Base-by-base conservation (phyloP, 1,139 yeast species). In the Saccharomycopsis hybrid region DNA sequence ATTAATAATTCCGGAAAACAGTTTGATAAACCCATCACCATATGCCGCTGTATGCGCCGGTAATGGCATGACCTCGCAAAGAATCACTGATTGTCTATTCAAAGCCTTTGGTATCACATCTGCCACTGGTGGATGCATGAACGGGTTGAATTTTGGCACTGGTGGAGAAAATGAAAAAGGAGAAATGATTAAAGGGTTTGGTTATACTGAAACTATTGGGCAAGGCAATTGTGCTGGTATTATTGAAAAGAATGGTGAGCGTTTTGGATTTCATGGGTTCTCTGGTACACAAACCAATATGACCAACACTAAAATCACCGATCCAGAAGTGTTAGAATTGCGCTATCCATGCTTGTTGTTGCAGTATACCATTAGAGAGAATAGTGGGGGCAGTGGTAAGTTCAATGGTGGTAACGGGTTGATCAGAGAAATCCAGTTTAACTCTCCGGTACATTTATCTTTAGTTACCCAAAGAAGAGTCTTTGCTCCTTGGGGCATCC, bases 11-110 rank as follows among this genome's bases (percentile, higher is more conserved):
- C 85, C 94, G 41, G 77, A 77, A 48, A 85, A 85, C 0, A 77
- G 87, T 1, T 73, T 86, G 5, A 72, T 86, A 25, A 73, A 81
- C 46, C 95, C 95, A 2, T 73, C 82, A 1, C 73, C 72, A 40
- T 87, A 83, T 47, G 92, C 90, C n/a, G 95, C 95, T 1, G 88
- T 84, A 3, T 94, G 85, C 5, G 95, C 95, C 33, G 85, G 85
- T 3, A 81, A 80, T 60, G 85, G 80, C 8, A 83, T 79, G 57
- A 80, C 86, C 1, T 74, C 83, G 3, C 87, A 81, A 62, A 69
- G 87, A 50, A 73, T 81, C 43, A 80, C 80, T 4, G 87, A 81
- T 59, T 82, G 78, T 2, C 72, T 80, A 57, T 68, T 81, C 59
- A 73, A 71, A 57, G 83, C 85, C 1, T 81, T 80, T 61, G 71